Evolutionary conservation across 2,329 filamentous ascomycete genomes (phyloP), one percentile per base, ranked within the genome.

Genomic region (Aspergillus brasiliensis): DNA sequence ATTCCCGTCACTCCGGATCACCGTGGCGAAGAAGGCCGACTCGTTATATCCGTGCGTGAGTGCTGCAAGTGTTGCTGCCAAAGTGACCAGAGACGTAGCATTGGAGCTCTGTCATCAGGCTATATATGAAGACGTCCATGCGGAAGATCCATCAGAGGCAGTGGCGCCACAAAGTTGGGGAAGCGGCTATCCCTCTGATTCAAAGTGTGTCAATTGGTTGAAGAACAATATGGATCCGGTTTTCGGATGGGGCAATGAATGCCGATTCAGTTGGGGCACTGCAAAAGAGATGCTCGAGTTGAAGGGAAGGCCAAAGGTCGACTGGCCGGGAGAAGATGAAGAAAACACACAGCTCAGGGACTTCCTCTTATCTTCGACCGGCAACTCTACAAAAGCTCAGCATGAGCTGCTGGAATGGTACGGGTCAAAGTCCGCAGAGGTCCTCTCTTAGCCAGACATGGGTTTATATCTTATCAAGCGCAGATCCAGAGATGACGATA

Each of bases 171-270:
- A 82, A 15, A 81, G 79, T 4, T 97, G 95, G 92, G 95, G 95
- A 0, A 96, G 91, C 1, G 95, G 95, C 0, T 99, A 99, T 74
- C 95, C 95, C 0, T 92, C 90, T 1, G 95, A 99, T 77, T 87
- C 83, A 19, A 85, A 90, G 63, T 96, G 92, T 68, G 86, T 89
- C 2, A 76, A 79, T 21, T 99, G 95, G 94, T 75, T 99, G 72
- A 91, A 88, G 77, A 80, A 80, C 40, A 95, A 94, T 65, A 94
- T 97, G 88, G 89, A 99, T 71, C 91, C 91, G 2, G 79, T 98
- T 1, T 99, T 98, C 79, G 95, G 95, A 13, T 99, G 95, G 94
- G 93, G 94, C 0, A 85, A 85, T 23, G 93, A 98, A 77, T 96
- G 92, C 73, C 84, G 95, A 4, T 98, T 97, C 72, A 97, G 92